Evolutionary conservation across 2,329 filamentous ascomycete species (phyloP).

Genomic region (Phyllosticta citriasiana): DNA sequence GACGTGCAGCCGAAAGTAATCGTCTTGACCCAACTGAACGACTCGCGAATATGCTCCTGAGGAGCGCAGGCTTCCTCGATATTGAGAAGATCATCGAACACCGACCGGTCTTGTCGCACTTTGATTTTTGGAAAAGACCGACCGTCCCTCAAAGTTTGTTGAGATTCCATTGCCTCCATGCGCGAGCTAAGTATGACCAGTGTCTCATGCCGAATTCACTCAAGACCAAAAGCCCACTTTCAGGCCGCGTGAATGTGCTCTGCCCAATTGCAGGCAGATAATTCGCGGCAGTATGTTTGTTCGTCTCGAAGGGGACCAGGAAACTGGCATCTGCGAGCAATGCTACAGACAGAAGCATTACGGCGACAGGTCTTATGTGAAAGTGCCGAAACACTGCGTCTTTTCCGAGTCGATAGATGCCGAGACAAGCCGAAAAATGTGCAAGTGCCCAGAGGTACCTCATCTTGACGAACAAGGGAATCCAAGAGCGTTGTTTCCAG

Average conservation of each 20-base stretch:
- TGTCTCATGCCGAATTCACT: conserved; percentile 1
- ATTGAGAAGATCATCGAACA: conserved; percentile 18
- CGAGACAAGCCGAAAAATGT: conserved; percentile 18
- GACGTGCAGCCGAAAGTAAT: neutral
- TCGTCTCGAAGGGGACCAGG: neutral
- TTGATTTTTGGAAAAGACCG: conserved; percentile 18
- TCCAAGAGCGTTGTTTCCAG: neutral
- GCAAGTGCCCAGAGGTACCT: conserved; percentile 3
- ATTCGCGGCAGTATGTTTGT: conserved; percentile 2
- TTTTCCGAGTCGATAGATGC: conserved; percentile 18
- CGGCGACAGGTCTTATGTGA: conserved; percentile 19
- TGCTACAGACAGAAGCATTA: conserved; percentile 26
- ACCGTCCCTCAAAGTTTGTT: conserved; percentile 14
- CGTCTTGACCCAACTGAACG: neutral
- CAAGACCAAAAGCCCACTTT: neutral
- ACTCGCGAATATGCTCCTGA: conserved; percentile 21
- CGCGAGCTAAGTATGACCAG: neutral
- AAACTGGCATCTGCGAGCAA: conserved; percentile 22
- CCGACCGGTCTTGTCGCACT: conserved; percentile 16
- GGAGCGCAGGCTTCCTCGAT: conserved; percentile 12
- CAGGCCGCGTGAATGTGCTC: neutral
- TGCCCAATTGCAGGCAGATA: neutral
- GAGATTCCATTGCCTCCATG: neutral
- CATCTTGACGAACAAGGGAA: neutral
- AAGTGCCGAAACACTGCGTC: conserved; percentile 27